Base-by-base conservation (phyloP, 495 filamentous ascomycete species). In the Penicillium chermesinum region DNA sequence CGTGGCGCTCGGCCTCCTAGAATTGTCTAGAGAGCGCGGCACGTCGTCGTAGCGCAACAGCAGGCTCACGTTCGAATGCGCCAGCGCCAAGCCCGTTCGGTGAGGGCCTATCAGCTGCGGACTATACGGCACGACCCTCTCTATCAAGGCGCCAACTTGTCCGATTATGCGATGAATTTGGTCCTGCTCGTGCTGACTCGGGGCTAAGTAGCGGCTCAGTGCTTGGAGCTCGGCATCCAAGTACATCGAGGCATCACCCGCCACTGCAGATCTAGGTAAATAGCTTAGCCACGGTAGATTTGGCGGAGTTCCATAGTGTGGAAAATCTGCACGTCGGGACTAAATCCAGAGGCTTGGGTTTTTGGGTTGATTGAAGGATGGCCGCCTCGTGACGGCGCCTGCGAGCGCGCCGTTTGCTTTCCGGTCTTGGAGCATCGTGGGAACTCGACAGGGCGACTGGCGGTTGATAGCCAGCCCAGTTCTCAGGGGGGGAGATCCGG, bases 1-100 rank as follows among this genome's bases (percentile, higher is more conserved):
- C 8, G 58, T 66, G 6, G 65, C 43, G 50, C 68, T 72, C 7
- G 65, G 66, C 34, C 57, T 62, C 18, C 66, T 63, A 17, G 48
- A 43, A 13, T 32, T 42, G 13, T 56, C 49, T 34, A 39, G 35
- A 3, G 58, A 53, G 12, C 57, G 53, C 10, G 46, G 50, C 14
- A 41, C 12, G 38, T 65, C 61, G 5, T 58, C 41, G 5, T 73
- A 53, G 7, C 53, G 52, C 7, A 73, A 55, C 20, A 59, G 55
- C 48, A 73, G 62, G 54, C 83, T 70, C 3, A 85, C 58, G 54
- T 74, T 73, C 10, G 82, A 84, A 27, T 67, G 64, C 15, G 70
- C 61, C 35, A 67, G 41, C 0, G 70, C 72, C 25, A 85, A 58
- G n/a, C 77, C 77, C n/a, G 73, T 82, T 4, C 55, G 43, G 30